Base-by-base conservation (phyloP, 495 filamentous ascomycete species). In the Rusavskia elegans region DNA sequence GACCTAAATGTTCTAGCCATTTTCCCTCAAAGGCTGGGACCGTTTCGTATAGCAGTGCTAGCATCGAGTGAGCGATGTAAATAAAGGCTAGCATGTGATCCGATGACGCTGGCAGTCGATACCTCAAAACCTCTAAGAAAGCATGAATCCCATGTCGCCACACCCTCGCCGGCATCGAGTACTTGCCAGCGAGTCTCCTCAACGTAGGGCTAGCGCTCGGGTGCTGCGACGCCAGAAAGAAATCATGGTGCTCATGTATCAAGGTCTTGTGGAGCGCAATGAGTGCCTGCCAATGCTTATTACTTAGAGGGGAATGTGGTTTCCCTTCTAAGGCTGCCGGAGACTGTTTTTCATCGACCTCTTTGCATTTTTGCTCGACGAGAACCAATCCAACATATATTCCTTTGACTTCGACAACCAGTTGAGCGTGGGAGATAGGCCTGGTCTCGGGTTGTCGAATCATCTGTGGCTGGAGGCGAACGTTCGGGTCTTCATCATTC, bases 1-100 rank as follows among this genome's bases (percentile, higher is more conserved):
- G 73, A 0, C 56, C 61, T 0, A 95, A 69, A 58, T 86, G 94
- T 57, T 95, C 89, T 21, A 94, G 84, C 89, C 89, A 76, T 75
- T n/a, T n/a, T n/a, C n/a, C n/a, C n/a, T n/a, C n/a, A n/a, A n/a
- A n/a, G n/a, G n/a, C n/a, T n/a, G n/a, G n/a, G n/a, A n/a, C n/a
- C n/a, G n/a, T n/a, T n/a, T n/a, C n/a, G n/a, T n/a, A n/a, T n/a
- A n/a, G n/a, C n/a, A n/a, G n/a, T n/a, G n/a, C n/a, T n/a, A n/a
- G n/a, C n/a, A n/a, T n/a, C n/a, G n/a, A n/a, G n/a, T n/a, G n/a
- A n/a, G n/a, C n/a, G n/a, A n/a, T n/a, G n/a, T n/a, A n/a, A n/a
- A n/a, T n/a, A n/a, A n/a, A n/a, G n/a, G n/a, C n/a, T n/a, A n/a
- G n/a, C n/a, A n/a, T n/a, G n/a, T n/a, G n/a, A n/a, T n/a, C n/a